Conservation (phyloP, 208 protist genomes). For the Plasmodiophora brassicae region DNA sequence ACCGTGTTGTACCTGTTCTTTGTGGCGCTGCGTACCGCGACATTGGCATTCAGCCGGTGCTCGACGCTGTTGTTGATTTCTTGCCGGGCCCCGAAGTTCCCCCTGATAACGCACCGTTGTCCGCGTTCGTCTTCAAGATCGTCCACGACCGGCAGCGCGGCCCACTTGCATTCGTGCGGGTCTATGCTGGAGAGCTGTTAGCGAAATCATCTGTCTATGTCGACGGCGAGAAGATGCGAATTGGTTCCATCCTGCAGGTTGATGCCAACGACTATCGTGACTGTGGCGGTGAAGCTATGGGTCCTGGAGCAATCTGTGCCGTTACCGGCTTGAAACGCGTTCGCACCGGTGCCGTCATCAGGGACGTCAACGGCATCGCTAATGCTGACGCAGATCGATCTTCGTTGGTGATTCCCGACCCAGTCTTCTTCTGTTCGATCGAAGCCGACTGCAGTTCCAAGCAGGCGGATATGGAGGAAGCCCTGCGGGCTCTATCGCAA, state of each 20-base stretch:
- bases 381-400: not conserved
- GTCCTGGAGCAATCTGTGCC: constrained; percentile 53
- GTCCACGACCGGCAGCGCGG: constrained; percentile 50
- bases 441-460: constrained; percentile 44
- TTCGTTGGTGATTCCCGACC: constrained; percentile 43
- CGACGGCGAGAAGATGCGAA: constrained; percentile 37
- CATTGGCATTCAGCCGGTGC: not conserved
- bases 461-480: constrained; percentile 45
- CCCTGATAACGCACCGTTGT: not conserved
- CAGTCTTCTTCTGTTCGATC: constrained; percentile 60
- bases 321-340: constrained; percentile 52
- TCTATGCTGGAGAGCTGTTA: constrained; percentile 54
- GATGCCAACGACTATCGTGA: constrained; percentile 24
- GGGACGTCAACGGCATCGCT: not conserved
- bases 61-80: not conserved
- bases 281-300: constrained; percentile 50
- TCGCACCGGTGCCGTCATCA: constrained; percentile 55
- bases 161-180: constrained; percentile 50
- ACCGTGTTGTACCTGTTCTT: not conserved
- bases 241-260: constrained; percentile 35
- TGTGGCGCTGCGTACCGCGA: not conserved
- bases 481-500: constrained; percentile 24
- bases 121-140: constrained; percentile 46
- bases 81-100: not conserved
- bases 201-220: constrained; percentile 29